phyloP scores from a whole-genome alignment of 1,139 yeast genomes.

The Hyphopichia fennica region DNA sequence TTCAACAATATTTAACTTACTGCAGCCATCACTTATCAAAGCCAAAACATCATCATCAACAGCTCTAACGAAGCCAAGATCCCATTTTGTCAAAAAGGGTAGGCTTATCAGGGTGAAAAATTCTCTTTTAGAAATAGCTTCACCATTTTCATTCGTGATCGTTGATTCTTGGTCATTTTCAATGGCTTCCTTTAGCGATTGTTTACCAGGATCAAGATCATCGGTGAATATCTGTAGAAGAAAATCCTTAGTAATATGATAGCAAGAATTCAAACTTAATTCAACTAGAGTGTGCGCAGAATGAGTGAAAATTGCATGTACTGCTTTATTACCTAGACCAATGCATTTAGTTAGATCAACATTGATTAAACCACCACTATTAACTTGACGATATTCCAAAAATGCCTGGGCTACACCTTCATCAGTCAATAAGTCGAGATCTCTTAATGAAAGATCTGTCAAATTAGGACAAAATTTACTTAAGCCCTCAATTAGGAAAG shows the following conservation, averaged over 20 bases:
- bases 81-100: constrained; percentile 63
- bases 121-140: constrained; percentile 5
- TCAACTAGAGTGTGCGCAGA: constrained; percentile 67
- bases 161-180: constrained; percentile 12
- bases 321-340: constrained; percentile 60
- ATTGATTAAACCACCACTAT: constrained; percentile 58
- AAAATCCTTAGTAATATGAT: constrained; percentile 52
- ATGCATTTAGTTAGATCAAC: constrained; percentile 69
- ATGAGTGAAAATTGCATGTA: constrained; percentile 61
- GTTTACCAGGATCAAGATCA: constrained; percentile 32
- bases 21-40: constrained; percentile 55
- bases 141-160: constrained; percentile 1
- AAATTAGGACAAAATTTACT: constrained; percentile 56
- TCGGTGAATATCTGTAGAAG: constrained; percentile 43
- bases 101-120: constrained; percentile 23
- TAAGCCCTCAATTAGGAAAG: constrained; percentile 57
- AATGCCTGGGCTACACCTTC: constrained; percentile 64
- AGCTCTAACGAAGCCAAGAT: constrained; percentile 74
- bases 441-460: constrained; percentile 51
- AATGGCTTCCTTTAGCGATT: constrained; percentile 24
- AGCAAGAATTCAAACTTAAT: constrained; percentile 69
- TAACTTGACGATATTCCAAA: constrained; percentile 38
- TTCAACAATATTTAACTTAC: constrained; percentile 63
- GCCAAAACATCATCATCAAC: constrained; percentile 65
- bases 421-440: constrained; percentile 63